Base-by-base conservation (phyloP, 1,139 yeast species). In the Blastobotrys niveus region DNA sequence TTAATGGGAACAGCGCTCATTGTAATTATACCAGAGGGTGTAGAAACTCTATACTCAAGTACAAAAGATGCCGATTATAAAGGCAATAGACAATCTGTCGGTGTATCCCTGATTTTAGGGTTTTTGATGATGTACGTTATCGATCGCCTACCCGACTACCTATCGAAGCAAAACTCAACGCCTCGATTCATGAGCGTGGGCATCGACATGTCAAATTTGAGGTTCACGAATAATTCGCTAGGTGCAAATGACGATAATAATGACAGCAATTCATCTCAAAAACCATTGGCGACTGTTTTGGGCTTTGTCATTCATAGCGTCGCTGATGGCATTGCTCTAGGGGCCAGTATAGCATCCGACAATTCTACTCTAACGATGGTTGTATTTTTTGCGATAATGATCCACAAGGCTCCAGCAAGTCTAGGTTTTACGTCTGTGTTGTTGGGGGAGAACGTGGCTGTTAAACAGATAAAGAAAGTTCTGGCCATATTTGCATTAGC, bases 381-480 rank as follows among this genome's bases (percentile, higher is more conserved):
- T 17, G 71, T 80, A 49, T 76, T 76, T 52, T 46, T 75, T 7
- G 82, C 86, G 15, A 75, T 84, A 18, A 71, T 83, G 48, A 60
- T 82, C 25, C 94, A 83, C 67, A 83, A 83, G 59, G 68, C 83
- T 3, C 94, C 94, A 0, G 82, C 91, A 0, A 73, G 87, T 5
- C 80, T 83, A 59, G 83, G 89, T 39, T 70, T 84, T 38, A 64
- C 77, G 1, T 73, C 86, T 1, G 70, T 82, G 10, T 64, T 84
- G 34, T 58, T 74, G n/a, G 66, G 70, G 34, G 57, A 59, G 30
- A 61, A 63, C 5, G 53, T 55, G 27, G 50, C 55, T 34, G 54
- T 48, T 47, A 52, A 27, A 45, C 58, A 60, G n/a, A 65, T 75
- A 18, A 64, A 66, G 42, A 58, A 68, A 19, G 77, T 76, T 51